These are phyloP conservation scores for Penicillium waksmanii DNA, from an alignment of 495 filamentous ascomycete genomes.

Conservation along the genomic window DNA sequence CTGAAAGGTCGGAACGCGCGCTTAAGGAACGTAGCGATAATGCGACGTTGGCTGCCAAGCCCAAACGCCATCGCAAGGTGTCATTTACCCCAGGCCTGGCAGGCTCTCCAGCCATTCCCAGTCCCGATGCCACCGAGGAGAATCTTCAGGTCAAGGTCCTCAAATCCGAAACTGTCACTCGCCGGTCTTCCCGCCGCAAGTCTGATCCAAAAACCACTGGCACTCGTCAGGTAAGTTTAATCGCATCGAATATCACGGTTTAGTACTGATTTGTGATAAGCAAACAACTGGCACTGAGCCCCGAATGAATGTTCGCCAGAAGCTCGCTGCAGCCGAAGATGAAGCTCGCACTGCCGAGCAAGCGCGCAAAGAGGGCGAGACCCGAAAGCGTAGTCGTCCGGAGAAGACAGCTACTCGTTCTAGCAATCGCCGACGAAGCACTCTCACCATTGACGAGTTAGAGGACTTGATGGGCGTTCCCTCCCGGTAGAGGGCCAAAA, in stretches of 20 bases:
- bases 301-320: slow-evolving; percentile 45
- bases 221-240: slow-evolving; percentile 38
- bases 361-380: slow-evolving; percentile 46
- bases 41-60: slow-evolving; percentile 23
- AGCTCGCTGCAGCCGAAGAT: slow-evolving; percentile 48
- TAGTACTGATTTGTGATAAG: slow-evolving; percentile 18
- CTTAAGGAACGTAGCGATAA: slow-evolving; percentile 52
- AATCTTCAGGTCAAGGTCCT: slow-evolving; percentile 45
- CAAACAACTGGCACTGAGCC: slow-evolving; percentile 24
- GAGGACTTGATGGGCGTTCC: slow-evolving; percentile 60
- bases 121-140: slow-evolving; percentile 37
- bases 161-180: slow-evolving; percentile 40
- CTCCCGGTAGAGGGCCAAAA: slow-evolving; percentile 22
- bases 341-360: slow-evolving; percentile 48
- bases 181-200: slow-evolving; percentile 38
- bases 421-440: slow-evolving; percentile 65
- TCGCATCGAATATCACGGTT: neutral
- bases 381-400: slow-evolving; percentile 47
- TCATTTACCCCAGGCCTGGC: slow-evolving; percentile 47
- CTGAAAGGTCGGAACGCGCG: slow-evolving; percentile 36
- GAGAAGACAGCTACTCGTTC: slow-evolving; percentile 45
- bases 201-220: slow-evolving; percentile 34
- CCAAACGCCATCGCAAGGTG: slow-evolving; percentile 46
- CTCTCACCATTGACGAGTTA: slow-evolving; percentile 72
- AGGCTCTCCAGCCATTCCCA: slow-evolving; percentile 37